These are phyloP conservation scores for Gentiana macrophylla DNA, from an alignment of 257 asterid species.

Conservation along the genomic window DNA sequence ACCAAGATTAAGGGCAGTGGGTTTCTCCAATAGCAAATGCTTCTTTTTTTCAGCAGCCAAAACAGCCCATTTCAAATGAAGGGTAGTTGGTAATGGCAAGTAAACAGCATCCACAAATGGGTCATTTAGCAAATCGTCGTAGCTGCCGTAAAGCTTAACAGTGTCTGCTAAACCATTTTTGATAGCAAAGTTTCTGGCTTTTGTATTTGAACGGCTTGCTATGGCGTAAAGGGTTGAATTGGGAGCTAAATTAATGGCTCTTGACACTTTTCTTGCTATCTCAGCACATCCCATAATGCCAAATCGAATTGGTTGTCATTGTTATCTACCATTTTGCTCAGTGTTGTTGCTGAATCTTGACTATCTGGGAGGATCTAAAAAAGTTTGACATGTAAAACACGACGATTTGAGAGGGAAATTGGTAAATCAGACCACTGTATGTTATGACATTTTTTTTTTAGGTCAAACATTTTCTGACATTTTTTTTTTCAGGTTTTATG, in stretches of 20 bases:
- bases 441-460: too few species aligned
- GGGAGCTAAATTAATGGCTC: conserved; percentile 52
- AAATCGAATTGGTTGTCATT: conserved; percentile 37
- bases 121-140: conserved; percentile 54
- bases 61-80: conserved; percentile 65
- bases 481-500: too few species aligned
- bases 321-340: conserved; percentile 23
- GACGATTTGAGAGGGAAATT: too few species aligned
- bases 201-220: conserved; percentile 60
- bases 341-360: conserved; percentile 2
- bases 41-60: conserved; percentile 54
- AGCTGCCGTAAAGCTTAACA: conserved; percentile 48
- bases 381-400: background rate
- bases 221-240: conserved; percentile 47
- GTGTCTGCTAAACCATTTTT: conserved; percentile 29
- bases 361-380: background rate
- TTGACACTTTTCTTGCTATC: conserved; percentile 60
- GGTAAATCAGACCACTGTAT: too few species aligned
- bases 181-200: conserved; percentile 46
- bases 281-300: conserved; percentile 78
- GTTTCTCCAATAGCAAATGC: conserved; percentile 73
- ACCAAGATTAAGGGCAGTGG: conserved; percentile 50
- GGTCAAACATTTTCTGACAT: too few species aligned
- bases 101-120: conserved; percentile 65
- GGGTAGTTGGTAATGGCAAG: conserved; percentile 70